phyloP scores from a whole-genome alignment of 768 basidiomycete species.

The Tylopilus cervinicoccineus region DNA sequence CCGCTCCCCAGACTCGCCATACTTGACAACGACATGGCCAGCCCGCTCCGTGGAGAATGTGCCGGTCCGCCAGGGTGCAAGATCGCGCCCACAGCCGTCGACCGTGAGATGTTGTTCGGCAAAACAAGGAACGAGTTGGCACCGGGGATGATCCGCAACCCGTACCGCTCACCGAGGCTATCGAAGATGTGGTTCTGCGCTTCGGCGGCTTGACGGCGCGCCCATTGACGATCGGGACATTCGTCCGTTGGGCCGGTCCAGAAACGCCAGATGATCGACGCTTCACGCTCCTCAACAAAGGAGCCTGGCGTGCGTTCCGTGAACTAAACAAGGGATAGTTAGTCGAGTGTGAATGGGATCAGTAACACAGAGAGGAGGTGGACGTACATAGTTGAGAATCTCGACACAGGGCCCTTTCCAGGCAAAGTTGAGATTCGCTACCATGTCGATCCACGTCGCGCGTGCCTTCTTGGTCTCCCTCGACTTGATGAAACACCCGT shows the following conservation, averaged over 20 bases:
- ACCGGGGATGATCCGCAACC: slow-evolving; percentile 79
- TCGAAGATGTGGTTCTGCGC: slow-evolving; percentile 93
- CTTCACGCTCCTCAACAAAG: slow-evolving; percentile 78
- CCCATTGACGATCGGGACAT: slow-evolving; percentile 70
- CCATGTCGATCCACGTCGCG: slow-evolving; percentile 73
- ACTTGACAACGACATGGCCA: slow-evolving; percentile 35
- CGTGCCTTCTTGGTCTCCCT: slow-evolving; percentile 29
- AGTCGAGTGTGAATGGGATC: background rate
- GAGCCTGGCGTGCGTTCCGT: slow-evolving; percentile 85
- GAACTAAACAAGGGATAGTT: slow-evolving; percentile 47
- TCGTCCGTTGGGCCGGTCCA: slow-evolving; percentile 56
- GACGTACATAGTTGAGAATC: slow-evolving; percentile 76
- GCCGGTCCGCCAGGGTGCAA: slow-evolving; percentile 58
- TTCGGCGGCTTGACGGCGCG: slow-evolving; percentile 80
- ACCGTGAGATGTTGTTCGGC: slow-evolving; percentile 78
- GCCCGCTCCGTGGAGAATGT: slow-evolving; percentile 29
- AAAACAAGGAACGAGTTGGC: slow-evolving; percentile 77
- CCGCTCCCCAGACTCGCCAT: slow-evolving; percentile 18
- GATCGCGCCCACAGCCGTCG: slow-evolving; percentile 80
- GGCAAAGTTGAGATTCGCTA: slow-evolving; percentile 68
- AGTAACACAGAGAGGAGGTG: background rate
- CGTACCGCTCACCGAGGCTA: slow-evolving; percentile 79
- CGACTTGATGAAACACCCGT: slow-evolving; percentile 81
- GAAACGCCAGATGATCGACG: slow-evolving; percentile 83
- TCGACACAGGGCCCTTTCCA: slow-evolving; percentile 83